Evolutionary conservation across 2,329 filamentous ascomycete genomes (phyloP).

Genomic region (Fusarium marasasianum): DNA sequence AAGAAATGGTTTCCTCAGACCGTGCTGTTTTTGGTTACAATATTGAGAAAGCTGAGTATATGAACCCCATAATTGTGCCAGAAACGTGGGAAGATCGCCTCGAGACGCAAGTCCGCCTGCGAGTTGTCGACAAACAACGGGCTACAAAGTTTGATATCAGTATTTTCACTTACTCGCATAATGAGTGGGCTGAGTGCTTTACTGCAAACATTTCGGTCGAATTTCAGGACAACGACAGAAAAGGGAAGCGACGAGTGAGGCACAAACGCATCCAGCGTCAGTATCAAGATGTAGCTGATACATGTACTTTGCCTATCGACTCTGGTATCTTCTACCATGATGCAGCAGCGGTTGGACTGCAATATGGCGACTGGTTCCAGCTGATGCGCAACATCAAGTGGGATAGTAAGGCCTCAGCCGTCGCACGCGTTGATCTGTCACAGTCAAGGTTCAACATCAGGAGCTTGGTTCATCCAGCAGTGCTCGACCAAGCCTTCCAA

Average conservation of each 20-base stretch:
- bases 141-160: neutral
- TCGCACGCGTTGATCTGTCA: neutral
- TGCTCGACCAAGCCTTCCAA: neutral
- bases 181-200: neutral
- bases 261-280: neutral
- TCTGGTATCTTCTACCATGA: neutral
- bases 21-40: neutral
- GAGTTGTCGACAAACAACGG: neutral
- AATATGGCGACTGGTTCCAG: slow-evolving; percentile 1
- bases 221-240: neutral
- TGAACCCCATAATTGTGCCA: neutral
- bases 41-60: neutral
- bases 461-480: neutral
- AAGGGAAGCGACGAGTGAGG: no score
- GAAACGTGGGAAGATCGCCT: slow-evolving; percentile 1
- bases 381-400: neutral
- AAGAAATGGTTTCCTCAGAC: neutral
- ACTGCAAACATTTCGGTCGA: neutral
- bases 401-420: neutral
- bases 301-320: neutral
- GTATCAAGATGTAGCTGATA: neutral
- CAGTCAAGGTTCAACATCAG: neutral
- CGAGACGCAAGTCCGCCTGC: neutral
- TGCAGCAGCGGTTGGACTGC: neutral
- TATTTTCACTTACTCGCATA: neutral